Conservation (phyloP, 2,329 filamentous ascomycete species). For the Colletotrichum tanaceti region DNA sequence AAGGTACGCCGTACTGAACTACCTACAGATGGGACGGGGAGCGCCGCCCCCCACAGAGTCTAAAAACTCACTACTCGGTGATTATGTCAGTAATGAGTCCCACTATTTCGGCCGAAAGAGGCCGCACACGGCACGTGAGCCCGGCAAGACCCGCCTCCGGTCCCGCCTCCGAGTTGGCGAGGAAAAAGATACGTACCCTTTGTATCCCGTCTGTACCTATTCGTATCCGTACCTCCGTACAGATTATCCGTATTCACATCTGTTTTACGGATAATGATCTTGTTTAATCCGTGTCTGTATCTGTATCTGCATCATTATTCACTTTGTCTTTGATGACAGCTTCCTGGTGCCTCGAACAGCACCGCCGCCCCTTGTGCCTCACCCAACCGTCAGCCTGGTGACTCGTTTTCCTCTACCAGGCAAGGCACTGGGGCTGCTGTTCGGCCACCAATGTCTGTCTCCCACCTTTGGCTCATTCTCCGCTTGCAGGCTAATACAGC, state of each 20-base stretch:
- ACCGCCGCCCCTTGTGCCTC: not conserved
- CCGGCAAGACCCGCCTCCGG: not conserved
- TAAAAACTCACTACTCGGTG: not conserved
- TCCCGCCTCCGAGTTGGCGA: accelerated
- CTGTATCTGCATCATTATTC: not conserved
- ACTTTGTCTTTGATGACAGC: not conserved
- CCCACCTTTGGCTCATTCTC: not conserved
- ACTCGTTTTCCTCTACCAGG: no score
- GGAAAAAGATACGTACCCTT: not conserved
- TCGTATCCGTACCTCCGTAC: no score
- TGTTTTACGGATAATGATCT: no score
- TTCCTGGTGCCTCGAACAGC: not conserved
- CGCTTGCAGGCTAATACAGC: not conserved
- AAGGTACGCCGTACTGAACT: no score
- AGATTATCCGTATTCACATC: not conserved
- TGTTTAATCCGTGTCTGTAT: no score
- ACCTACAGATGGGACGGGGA: not conserved
- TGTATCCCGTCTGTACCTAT: not conserved
- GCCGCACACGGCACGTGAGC: no score
- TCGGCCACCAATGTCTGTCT: not conserved
- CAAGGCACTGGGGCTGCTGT: not conserved
- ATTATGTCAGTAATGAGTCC: not conserved
- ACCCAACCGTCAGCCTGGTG: not conserved
- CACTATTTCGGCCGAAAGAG: not conserved
- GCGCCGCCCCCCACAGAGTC: not conserved